phyloP scores from a whole-genome alignment of 1,284 basidiomycete species.

The Ustilago cynodontis region DNA sequence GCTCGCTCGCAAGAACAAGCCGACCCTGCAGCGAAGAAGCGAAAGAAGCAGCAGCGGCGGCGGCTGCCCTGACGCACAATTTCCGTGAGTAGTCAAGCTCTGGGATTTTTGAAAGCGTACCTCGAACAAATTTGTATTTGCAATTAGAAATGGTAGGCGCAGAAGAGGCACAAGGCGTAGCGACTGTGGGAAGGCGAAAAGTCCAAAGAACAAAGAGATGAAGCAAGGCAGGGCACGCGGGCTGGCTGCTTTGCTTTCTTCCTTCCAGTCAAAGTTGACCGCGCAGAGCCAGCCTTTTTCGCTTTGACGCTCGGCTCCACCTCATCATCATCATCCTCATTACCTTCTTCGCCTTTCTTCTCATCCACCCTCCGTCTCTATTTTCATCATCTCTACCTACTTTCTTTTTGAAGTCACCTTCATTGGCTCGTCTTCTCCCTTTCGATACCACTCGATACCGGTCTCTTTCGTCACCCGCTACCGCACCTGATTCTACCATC shows the following conservation, averaged over 20 bases:
- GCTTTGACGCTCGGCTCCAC: conserved; percentile 13
- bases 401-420: neutral
- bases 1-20: neutral
- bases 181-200: neutral
- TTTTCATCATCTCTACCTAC: neutral
- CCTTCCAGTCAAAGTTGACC: neutral
- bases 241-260: conserved; percentile 1
- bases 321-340: conserved; percentile 9
- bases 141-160: neutral
- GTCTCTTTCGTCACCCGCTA: neutral
- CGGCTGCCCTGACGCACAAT: neutral
- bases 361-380: neutral
- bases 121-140: neutral
- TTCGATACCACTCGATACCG: conserved; percentile 3
- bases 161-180: neutral
- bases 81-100: neutral
- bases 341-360: conserved; percentile 5
- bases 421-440: neutral
- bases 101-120: conserved; percentile 1
- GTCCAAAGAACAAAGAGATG: too few species aligned
- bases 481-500: neutral
- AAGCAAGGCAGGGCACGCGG: neutral
- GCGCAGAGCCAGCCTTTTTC: conserved; percentile 18
- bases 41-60: neutral
- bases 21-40: neutral